Conservation (phyloP, 108 stramenopile genomes). For the Schizochytrium sp. region DNA sequence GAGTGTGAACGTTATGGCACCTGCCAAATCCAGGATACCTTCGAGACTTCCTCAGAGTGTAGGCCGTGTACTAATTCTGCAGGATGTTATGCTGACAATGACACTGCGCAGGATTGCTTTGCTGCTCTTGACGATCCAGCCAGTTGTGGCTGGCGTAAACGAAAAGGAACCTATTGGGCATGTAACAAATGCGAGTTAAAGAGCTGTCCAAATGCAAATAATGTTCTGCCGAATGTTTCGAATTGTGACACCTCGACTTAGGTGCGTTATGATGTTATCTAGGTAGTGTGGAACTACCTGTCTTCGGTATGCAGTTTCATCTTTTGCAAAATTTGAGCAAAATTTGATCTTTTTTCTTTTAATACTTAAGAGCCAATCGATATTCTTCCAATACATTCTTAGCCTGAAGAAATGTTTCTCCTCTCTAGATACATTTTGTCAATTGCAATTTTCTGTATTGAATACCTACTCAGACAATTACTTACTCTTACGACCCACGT, state of each 20-base stretch:
- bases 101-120: neutral
- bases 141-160: neutral
- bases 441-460: too few relatives aligned
- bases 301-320: too few relatives aligned
- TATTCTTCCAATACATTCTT: too few relatives aligned
- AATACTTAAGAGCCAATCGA: too few relatives aligned
- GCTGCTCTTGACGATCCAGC: neutral
- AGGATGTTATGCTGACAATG: conserved; percentile 16
- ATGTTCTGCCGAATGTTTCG: neutral
- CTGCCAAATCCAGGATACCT: neutral
- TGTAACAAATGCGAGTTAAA: conserved; percentile 28
- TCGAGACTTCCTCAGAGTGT: neutral
- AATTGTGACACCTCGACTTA: neutral
- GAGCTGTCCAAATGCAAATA: neutral
- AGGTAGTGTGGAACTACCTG: too few relatives aligned
- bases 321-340: too few relatives aligned
- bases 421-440: too few relatives aligned
- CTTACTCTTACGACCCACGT: too few relatives aligned
- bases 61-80: neutral
- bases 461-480: too few relatives aligned
- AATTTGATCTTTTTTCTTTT: too few relatives aligned
- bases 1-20: neutral
- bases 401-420: too few relatives aligned
- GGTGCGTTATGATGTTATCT: too few relatives aligned
- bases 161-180: neutral